A percentile compares a stretch with the other conserved stretches of the same genome.
Conservation (phyloP, 257 asterid species). For the Solanum neorickii region DNA sequence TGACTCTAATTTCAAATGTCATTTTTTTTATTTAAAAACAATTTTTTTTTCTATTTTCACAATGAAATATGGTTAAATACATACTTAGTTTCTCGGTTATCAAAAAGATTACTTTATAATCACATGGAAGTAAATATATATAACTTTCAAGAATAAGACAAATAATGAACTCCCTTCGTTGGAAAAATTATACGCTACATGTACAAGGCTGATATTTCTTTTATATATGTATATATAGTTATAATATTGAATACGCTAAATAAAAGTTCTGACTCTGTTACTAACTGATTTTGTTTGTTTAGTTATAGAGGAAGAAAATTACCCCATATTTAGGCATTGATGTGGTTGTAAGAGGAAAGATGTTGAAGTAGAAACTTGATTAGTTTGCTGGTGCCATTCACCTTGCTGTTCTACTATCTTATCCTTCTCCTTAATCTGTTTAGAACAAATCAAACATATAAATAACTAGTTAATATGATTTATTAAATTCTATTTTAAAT, state of each 20-base stretch:
- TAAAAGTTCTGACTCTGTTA: background rate
- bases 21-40: too few species aligned
- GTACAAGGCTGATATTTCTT: background rate
- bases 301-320: background rate
- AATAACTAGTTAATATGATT: background rate
- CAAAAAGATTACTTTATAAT: background rate
- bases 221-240: background rate
- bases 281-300: background rate
- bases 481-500: background rate
- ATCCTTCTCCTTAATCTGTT: slow-evolving; percentile 64
- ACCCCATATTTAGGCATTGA: slow-evolving; percentile 52
- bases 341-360: slow-evolving; percentile 33
- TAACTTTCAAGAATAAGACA: background rate
- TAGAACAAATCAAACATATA: background rate
- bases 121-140: background rate
- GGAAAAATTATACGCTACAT: background rate
- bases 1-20: background rate
- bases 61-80: background rate
- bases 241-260: background rate
- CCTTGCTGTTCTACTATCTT: slow-evolving; percentile 34
- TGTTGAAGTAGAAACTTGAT: slow-evolving; percentile 17
- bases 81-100: background rate
- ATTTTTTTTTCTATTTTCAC: accelerated
- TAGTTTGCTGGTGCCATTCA: slow-evolving; percentile 44
- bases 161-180: background rate